Conservation (phyloP, 495 filamentous ascomycete genomes). For the Penicillium herquei region DNA sequence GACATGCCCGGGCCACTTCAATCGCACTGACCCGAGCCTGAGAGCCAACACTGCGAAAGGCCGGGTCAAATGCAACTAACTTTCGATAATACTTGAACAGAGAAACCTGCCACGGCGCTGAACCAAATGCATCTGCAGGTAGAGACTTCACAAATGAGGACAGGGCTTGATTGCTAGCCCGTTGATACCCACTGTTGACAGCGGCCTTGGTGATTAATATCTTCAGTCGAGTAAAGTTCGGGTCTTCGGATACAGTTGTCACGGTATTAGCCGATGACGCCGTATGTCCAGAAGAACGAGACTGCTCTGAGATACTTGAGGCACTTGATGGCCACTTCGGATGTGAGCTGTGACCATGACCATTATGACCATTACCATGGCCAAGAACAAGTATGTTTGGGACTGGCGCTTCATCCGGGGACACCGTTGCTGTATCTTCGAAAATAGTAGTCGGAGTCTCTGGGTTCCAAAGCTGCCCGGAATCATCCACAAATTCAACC, state of each 20-base stretch:
- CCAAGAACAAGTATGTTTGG: slow-evolving; percentile 87
- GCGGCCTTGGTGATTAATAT: slow-evolving; percentile 78
- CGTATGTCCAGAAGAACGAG: slow-evolving; percentile 65
- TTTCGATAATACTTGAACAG: slow-evolving; percentile 76
- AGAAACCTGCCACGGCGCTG: slow-evolving; percentile 62
- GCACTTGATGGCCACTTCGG: slow-evolving; percentile 74
- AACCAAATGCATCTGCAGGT: slow-evolving; percentile 74
- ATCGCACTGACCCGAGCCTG: slow-evolving; percentile 58
- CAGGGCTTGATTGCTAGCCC: slow-evolving; percentile 46
- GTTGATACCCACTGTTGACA: slow-evolving; percentile 70
- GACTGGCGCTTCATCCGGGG: slow-evolving; percentile 70
- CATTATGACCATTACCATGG: slow-evolving; percentile 39
- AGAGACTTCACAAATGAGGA: slow-evolving; percentile 73
- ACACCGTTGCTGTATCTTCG: slow-evolving; percentile 75
- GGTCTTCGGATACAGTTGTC: slow-evolving; percentile 64
- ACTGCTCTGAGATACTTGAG: slow-evolving; percentile 67
- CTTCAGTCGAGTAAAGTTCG: slow-evolving; percentile 70
- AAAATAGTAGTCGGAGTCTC: slow-evolving; percentile 94
- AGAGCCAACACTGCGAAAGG: slow-evolving; percentile 58
- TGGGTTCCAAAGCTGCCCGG: slow-evolving; percentile 51
- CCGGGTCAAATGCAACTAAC: slow-evolving; percentile 65
- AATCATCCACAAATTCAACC: slow-evolving; percentile 30
- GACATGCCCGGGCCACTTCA: slow-evolving; percentile 73
- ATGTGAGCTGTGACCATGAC: slow-evolving; percentile 19
- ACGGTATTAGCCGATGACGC: slow-evolving; percentile 71